Evolutionary conservation across 1,139 yeast genomes (phyloP).

Genomic region (Zygosaccharomyces pseudobailii): DNA sequence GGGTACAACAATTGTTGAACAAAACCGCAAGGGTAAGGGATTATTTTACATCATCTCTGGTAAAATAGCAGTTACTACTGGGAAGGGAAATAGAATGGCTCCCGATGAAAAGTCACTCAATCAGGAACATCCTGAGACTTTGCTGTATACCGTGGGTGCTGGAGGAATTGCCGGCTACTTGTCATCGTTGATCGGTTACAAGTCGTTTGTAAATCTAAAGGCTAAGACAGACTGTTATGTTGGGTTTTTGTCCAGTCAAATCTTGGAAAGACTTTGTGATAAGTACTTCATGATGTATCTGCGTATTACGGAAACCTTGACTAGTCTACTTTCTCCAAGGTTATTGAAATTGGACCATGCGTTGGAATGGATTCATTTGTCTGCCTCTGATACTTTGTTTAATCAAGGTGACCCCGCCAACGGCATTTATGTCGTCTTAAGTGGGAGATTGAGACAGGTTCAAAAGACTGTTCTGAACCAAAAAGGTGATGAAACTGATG

Average conservation of each 20-base stretch:
- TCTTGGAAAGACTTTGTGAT: slow-evolving; percentile 65
- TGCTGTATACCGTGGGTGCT: slow-evolving; percentile 54
- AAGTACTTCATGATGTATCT: slow-evolving; percentile 70
- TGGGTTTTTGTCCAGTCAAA: slow-evolving; percentile 63
- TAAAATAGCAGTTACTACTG: slow-evolving; percentile 53
- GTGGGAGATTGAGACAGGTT: slow-evolving; percentile 80
- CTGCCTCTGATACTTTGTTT: slow-evolving; percentile 77
- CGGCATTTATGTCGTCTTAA: slow-evolving; percentile 84
- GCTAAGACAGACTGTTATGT: slow-evolving; percentile 59
- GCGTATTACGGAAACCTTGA: slow-evolving; percentile 69
- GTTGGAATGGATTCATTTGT: slow-evolving; percentile 87
- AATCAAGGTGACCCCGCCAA: slow-evolving; percentile 85
- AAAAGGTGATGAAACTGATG: slow-evolving; percentile 7
- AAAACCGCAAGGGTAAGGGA: slow-evolving; percentile 66
- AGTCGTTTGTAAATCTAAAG: slow-evolving; percentile 66
- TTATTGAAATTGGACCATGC: slow-evolving; percentile 82
- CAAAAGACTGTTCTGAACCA: slow-evolving; percentile 13
- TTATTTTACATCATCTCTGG: slow-evolving; percentile 79
- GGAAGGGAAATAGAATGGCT: slow-evolving; percentile 16
- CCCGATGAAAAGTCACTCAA: slow-evolving; percentile 5
- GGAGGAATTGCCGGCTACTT: slow-evolving; percentile 91
- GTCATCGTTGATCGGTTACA: slow-evolving; percentile 73
- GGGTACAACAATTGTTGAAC: slow-evolving; percentile 55
- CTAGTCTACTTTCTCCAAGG: slow-evolving; percentile 60
- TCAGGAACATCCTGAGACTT: slow-evolving; percentile 34